Evolutionary conservation across 257 asterid species (phyloP), one percentile per base, ranked within the genome.

Genomic region (Datura wrightii): DNA sequence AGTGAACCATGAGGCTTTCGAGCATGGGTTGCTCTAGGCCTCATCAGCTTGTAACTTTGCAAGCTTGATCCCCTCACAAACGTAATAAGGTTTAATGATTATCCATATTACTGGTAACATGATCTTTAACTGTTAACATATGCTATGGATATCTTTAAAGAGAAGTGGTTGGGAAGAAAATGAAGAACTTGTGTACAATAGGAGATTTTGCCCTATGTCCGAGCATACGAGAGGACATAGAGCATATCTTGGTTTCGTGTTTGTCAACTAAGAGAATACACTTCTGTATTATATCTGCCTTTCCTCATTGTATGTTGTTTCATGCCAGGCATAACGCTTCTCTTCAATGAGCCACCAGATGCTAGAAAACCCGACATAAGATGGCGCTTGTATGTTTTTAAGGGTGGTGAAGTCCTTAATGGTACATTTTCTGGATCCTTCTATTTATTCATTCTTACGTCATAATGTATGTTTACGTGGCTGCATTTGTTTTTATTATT

Each of bases 381-480:
- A 87, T 97, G 99, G 99, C 93, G 98, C 41, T 86, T 97, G 79
- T 97, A 97, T 89, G 97, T 97, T 79, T 94, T 97, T 92, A 97
- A 97, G 94, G 95, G 91, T 74, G 98, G 98, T 79, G 99, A 97
- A 85, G 94, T 87, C 80, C 97, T 97, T 79, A 89, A 92, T 88
- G 99, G 99, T 97, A 91, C 85, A 55, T 78, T 16, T 74, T 58
- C 42, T 58, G 4, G 50, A 71, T 83, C 80, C 52, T 83, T 83
- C 63, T 78, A 78, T 52, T 78, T 52, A 78, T 78, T 31, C 82
- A 7, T 52, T 31, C 82, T 52, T 78, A 31, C 2, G 58, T 31
- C 63, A 4, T 14, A 15, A 18, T 83, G 69, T 53, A 53, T 66
- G 69, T 67, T 50, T 78, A 31, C 19, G 13, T 52, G 82, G 62